Base-by-base conservation (phyloP, 495 filamentous ascomycete genomes). In the Evernia prunastri region DNA sequence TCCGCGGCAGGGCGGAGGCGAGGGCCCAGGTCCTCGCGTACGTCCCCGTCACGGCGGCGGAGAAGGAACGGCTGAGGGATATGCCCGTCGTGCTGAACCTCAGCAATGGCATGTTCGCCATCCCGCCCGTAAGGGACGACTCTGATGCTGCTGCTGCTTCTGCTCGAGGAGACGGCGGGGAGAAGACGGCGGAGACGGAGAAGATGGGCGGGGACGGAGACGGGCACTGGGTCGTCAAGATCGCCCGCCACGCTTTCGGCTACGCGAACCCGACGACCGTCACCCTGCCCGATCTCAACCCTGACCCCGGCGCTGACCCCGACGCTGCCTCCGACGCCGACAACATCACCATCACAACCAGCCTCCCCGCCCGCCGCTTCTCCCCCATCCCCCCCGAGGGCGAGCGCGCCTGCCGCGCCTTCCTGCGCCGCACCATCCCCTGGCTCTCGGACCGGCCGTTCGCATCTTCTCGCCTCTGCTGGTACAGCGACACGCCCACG, bases 11-110 rank as follows among this genome's bases (percentile, higher is more conserved):
- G 27, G 86, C 84, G 5, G 79, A 86, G 45, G 87, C 91, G 3
- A 92, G 89, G 0, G 94, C 89, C 2, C 94, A 98, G 70, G 82
- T 86, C 0, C 72, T 97, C 33, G 86, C 81, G 2, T 97, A 96
- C 77, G 72, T 96, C 37, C 74, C 79, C 60, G 73, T 96, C 58
- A 86, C 86, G 0, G 77, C 84, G 45, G 81, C 80, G 0, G 92
- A 96, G 72, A 84, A 90, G 71, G 72, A 75, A 0, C 72, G 70
- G 7, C 77, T 96, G 20, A 76, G 77, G 33, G 75, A 82, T 23
- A 86, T 88, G 74, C 92, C 91, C 1, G 86, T 90, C 7, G 73
- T 94, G 18, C 72, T 97, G 23, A 94, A 96, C 76, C 79, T 96
- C 61, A 84, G 81, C 4, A 88, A 84, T 1, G 92, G 92, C 17